Evolutionary conservation across 305 asterid species (phyloP).

Genomic region (Stenogyne calaminthoides): DNA sequence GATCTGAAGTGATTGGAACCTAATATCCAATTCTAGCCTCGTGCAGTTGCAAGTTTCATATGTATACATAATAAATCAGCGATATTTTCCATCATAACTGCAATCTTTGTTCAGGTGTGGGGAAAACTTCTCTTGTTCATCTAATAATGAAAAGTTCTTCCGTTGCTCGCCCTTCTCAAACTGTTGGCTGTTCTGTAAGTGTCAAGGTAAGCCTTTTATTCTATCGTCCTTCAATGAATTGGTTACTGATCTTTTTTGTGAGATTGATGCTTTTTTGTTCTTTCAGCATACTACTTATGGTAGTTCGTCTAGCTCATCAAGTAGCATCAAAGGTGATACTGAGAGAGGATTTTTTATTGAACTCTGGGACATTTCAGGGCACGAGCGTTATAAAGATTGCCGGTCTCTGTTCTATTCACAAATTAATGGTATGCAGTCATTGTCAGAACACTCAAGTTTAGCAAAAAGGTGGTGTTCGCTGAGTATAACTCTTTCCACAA

Average conservation of each 20-base stretch:
- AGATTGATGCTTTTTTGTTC: conserved; percentile 27
- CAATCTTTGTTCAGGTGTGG: conserved; percentile 64
- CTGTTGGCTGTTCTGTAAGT: conserved; percentile 83
- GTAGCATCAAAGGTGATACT: conserved; percentile 57
- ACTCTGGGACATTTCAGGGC: conserved; percentile 98
- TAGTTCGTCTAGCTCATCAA: conserved; percentile 74
- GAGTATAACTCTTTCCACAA: neutral
- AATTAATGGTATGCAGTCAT: conserved; percentile 66
- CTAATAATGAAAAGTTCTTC: conserved; percentile 88
- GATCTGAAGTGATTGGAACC: conserved; percentile 12
- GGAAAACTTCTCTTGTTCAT: conserved; percentile 95
- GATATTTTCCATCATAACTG: conserved; percentile 5
- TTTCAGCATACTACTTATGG: conserved; percentile 79
- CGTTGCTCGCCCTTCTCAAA: conserved; percentile 75
- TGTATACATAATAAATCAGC: neutral
- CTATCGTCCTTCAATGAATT: neutral
- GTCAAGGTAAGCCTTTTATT: conserved; percentile 59
- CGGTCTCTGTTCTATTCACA: conserved; percentile 92
- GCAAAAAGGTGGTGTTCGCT: neutral
- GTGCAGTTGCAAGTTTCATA: neutral
- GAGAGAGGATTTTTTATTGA: conserved; percentile 88
- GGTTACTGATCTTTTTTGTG: neutral
- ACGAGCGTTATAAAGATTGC: conserved; percentile 90
- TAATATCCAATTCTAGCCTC: conserved; percentile 3
- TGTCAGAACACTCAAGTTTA: neutral